These are phyloP conservation scores for Sambucus nigra DNA, from an alignment of 129 eudicot genomes.

Conservation along the genomic window DNA sequence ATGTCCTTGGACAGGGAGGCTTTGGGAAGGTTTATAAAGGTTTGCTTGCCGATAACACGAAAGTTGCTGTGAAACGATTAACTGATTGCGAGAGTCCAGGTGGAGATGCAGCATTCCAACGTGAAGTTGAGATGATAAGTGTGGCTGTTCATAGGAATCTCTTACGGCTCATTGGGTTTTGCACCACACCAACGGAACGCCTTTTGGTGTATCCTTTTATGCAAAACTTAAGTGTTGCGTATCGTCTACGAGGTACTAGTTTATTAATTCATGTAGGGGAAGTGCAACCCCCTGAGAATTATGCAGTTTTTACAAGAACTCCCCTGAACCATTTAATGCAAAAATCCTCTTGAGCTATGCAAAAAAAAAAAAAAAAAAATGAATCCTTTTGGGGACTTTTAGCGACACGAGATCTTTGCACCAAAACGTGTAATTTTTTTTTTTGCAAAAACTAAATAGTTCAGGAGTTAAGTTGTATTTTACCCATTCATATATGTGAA, in stretches of 20 bases:
- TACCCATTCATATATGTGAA: background rate
- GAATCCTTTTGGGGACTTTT: too few species aligned
- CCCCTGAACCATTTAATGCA: too few species aligned
- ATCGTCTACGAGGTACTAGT: conserved; percentile 73
- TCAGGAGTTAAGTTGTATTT: too few species aligned
- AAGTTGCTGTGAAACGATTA: conserved; percentile 92
- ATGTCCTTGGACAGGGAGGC: conserved; percentile 97
- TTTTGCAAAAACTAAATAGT: too few species aligned
- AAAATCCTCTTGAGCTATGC: too few species aligned
- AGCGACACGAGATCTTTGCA: too few species aligned
- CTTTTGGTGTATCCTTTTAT: conserved; percentile 89
- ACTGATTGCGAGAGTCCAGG: conserved; percentile 90
- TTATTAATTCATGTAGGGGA: too few species aligned
- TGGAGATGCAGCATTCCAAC: conserved; percentile 91
- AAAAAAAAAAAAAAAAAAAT: too few species aligned
- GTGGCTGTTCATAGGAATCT: conserved; percentile 94
- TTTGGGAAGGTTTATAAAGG: conserved; percentile 98
- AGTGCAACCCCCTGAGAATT: too few species aligned
- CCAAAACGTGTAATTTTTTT: too few species aligned
- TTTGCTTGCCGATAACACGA: conserved; percentile 65
- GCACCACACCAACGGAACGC: conserved; percentile 95
- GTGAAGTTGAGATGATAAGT: conserved; percentile 99
- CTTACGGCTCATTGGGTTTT: conserved; percentile 79
- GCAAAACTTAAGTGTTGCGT: conserved; percentile 97
- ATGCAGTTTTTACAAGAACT: too few species aligned